These are phyloP conservation scores for Thinopyrum elongatum DNA, from an alignment of 176 grass and related monocot genomes.

Conservation along the genomic window DNA sequence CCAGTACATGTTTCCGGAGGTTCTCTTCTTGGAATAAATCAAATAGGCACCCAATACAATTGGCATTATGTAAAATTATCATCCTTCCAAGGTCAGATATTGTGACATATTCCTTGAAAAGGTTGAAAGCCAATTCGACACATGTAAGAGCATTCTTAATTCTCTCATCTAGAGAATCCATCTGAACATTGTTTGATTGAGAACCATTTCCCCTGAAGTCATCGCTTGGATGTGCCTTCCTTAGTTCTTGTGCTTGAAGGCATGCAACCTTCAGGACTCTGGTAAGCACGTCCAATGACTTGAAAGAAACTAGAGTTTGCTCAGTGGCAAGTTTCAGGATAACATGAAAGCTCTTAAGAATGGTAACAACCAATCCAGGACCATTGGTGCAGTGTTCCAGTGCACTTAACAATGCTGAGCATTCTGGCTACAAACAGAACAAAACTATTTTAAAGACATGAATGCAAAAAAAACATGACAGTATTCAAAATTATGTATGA, in stretches of 20 bases:
- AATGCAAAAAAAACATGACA: constrained; percentile 17
- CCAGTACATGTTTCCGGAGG: constrained; percentile 68
- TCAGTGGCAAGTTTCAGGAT: constrained; percentile 80
- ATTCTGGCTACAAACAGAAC: constrained; percentile 85
- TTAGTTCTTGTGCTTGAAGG: constrained; percentile 71
- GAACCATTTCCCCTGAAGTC: constrained; percentile 46
- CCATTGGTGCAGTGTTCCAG: constrained; percentile 67
- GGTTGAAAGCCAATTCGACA: constrained; percentile 76
- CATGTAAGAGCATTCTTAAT: constrained; percentile 49
- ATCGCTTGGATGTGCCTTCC: constrained; percentile 37
- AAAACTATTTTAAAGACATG: constrained; percentile 23
- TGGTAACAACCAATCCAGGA: constrained; percentile 63
- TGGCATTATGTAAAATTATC: constrained; percentile 71
- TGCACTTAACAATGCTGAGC: constrained; percentile 63
- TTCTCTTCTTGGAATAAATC: constrained; percentile 92
- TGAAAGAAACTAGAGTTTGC: constrained; percentile 81
- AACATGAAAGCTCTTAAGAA: constrained; percentile 84
- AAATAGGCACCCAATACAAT: constrained; percentile 82
- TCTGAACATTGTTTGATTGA: constrained; percentile 23
- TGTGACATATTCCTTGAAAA: constrained; percentile 81
- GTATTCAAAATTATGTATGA: constrained; percentile 6
- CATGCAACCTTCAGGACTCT: constrained; percentile 80
- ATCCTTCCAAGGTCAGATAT: constrained; percentile 68
- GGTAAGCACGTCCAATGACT: constrained; percentile 66
- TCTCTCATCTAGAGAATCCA: constrained; percentile 34